Evolutionary conservation across 192 early-diverging fungal genomes (phyloP).

Genomic region (Linnemannia elongata): DNA sequence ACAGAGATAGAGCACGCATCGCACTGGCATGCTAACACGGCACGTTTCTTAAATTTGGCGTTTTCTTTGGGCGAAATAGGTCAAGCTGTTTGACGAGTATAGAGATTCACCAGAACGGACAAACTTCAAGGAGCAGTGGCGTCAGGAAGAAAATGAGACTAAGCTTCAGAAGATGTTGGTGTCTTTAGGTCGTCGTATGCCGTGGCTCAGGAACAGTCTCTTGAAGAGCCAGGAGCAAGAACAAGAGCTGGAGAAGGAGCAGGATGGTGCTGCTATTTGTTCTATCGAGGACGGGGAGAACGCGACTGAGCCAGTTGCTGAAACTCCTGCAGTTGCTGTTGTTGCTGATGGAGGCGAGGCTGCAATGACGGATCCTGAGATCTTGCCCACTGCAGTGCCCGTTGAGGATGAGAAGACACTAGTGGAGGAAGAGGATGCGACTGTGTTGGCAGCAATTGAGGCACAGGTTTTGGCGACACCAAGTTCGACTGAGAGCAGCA

Average conservation of each 20-base stretch:
- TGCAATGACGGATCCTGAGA: background rate
- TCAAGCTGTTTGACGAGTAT: slow-evolving; percentile 70
- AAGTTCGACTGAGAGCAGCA: background rate
- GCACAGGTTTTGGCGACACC: background rate
- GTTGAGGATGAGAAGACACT: background rate
- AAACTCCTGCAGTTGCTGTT: background rate
- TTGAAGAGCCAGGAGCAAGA: slow-evolving; percentile 27
- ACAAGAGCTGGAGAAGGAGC: background rate
- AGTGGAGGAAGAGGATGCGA: background rate
- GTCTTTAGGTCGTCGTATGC: slow-evolving; percentile 78
- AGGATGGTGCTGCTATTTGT: background rate
- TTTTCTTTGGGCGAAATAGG: slow-evolving; percentile 40
- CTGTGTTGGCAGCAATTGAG: background rate
- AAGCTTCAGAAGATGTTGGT: slow-evolving; percentile 79
- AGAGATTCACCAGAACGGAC: slow-evolving; percentile 68
- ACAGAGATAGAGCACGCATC: background rate
- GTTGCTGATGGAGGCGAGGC: background rate
- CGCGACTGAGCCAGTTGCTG: background rate
- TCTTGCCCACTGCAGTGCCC: background rate
- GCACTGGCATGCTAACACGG: background rate
- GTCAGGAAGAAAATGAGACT: slow-evolving; percentile 75
- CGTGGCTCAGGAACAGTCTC: slow-evolving; percentile 69
- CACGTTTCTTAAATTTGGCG: background rate
- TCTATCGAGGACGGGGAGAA: background rate
- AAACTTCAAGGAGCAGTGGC: slow-evolving; percentile 79